Base-by-base conservation (phyloP, 2,329 filamentous ascomycete genomes). In the Fusarium concolor region DNA sequence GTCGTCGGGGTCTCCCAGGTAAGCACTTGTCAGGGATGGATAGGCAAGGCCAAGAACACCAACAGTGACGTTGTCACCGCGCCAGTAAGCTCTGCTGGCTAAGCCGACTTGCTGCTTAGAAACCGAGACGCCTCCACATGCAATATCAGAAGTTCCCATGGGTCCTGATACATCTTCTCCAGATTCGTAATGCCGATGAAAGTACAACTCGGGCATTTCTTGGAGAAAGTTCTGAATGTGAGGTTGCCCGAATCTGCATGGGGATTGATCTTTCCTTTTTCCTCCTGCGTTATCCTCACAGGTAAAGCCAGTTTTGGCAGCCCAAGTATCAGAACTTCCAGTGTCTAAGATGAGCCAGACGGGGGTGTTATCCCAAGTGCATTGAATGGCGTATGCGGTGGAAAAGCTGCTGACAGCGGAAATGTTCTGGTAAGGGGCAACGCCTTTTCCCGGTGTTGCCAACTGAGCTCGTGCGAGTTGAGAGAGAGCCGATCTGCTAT, bases 251-350 rank as follows among this genome's bases (percentile, higher is more conserved):
- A 86, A 84, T 4, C 74, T 75, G 65, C 83, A 85, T 3, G 71
- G 62, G 3, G 68, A 62, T 35, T 78, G 75, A 3, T 76, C 67
- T 24, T 76, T 44, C 11, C 8, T 73, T 10, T 72, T 57, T 9
- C 71, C 65, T 17, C 81, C 80, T 1, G 67, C 57, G n/a, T 66
- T 71, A 57, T 80, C 79, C 35, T 79, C 71, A 65, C 84, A 86
- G 42, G 74, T 71, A 62, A 84, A 85, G 29, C 78, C 76, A 2
- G 70, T 71, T 12, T 76, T 75, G 33, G 79, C 79, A 3, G 80
- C 78, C 84, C 84, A 86, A 1, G 84, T 86, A 62, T 87, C 84
- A 22, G 83, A 80, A 70, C 83, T 85, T 24, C 82, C 84, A 0
- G 84, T 85, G 67, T 86, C 84, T 45, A 87, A 76, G 14, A 85